Conservation (phyloP, 768 basidiomycete genomes). For the Lactarius sanguifluus region DNA sequence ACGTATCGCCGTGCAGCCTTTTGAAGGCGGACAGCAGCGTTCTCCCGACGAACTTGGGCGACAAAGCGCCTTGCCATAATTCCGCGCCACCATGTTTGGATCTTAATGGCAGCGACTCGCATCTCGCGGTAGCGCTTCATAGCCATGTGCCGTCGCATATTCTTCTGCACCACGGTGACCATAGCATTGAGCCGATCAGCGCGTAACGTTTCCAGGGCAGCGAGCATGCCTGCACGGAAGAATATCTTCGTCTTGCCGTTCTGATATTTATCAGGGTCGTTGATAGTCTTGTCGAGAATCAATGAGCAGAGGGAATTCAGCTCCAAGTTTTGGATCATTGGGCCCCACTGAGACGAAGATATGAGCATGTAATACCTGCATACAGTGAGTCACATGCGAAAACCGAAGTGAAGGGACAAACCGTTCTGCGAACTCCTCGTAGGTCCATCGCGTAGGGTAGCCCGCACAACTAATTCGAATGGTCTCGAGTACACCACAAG, state of each 20-base stretch:
- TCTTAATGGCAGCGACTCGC: constrained; percentile 70
- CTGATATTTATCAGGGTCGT: constrained; percentile 96
- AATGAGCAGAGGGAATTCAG: constrained; percentile 76
- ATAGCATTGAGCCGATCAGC: constrained; percentile 84
- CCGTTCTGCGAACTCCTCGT: constrained; percentile 98
- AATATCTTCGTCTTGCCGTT: constrained; percentile 97
- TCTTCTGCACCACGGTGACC: constrained; percentile 97
- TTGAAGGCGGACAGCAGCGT: constrained; percentile 77
- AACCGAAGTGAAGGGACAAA: constrained; percentile 40
- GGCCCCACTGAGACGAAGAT: constrained; percentile 80
- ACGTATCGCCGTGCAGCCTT: constrained; percentile 66
- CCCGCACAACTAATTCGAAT: constrained; percentile 99
- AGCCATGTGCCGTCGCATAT: constrained; percentile 85
- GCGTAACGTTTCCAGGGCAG: constrained; percentile 88
- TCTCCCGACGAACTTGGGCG: constrained; percentile 66
- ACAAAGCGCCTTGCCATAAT: constrained; percentile 73
- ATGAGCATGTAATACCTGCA: constrained; percentile 96
- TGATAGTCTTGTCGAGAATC: constrained; percentile 84
- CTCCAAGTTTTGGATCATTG: constrained; percentile 79
- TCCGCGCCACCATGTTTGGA: constrained; percentile 97
- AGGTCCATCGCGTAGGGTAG: constrained; percentile 97
- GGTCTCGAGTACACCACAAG: constrained; percentile 98
- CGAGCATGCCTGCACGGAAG: constrained; percentile 98
- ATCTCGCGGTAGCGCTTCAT: constrained; percentile 74
- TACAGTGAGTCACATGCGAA: constrained; percentile 21